Evolutionary conservation across 1,284 basidiomycete genomes (phyloP), one percentile per base, ranked within the genome.

Genomic region (Sphaerobolus stellatus): DNA sequence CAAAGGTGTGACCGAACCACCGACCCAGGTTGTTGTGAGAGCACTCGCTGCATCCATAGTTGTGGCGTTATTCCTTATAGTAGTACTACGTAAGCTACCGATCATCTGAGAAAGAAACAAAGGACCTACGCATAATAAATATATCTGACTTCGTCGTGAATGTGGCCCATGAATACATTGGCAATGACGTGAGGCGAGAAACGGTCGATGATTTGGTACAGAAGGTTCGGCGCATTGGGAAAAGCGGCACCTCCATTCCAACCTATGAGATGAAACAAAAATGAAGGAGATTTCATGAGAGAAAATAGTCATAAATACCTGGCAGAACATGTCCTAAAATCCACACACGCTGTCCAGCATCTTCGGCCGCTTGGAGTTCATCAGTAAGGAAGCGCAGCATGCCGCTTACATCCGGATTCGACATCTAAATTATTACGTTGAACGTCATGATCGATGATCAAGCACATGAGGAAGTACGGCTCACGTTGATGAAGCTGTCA

Each of bases 301-400:
- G 18, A 14, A 22, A n/a, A 25, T 22, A 1, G 28, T 13, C 22
- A 16, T 31, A 27, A 33, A 11, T 22, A 54, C 52, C 52, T 22
- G 46, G 33, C 6, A 87, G 67, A 30, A 92, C 90, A 65, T 92
- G 89, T 1, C 88, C 90, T 1, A 92, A 71, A 56, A 92, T 88
- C 86, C 88, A 92, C 1, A 83, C 90, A 62, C 84, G 72, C 51
- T 88, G 84, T 4, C 84, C 81, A 27, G 76, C 75, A 63, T 90
- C 87, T 66, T 90, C 88, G 14, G 86, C 85, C 46, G 76, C 83
- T 66, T 90, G 86, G 14, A 92, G 73, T 67, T 92, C 88, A 60
- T 90, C 84, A 3, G 90, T 91, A 52, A 92, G 63, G 73, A 88
- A 92, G 24, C 87, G 77, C 59, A 92, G 74, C 79, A 87, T 88